These are phyloP conservation scores for Teunomyces gatunensis DNA, from an alignment of 805 yeast species.

Conservation along the genomic window DNA sequence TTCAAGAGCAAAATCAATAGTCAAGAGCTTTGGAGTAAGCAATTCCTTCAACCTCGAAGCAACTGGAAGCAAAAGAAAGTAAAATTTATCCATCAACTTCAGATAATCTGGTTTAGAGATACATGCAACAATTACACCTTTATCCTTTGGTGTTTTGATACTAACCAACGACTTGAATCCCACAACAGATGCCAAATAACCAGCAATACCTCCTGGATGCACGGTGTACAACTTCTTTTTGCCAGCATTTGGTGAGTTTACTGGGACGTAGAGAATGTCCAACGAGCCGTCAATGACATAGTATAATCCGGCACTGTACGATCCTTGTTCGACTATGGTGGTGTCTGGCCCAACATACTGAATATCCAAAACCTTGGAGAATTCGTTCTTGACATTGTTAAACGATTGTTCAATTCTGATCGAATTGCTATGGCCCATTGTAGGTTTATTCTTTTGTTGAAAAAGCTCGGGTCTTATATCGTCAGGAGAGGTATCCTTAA, in stretches of 20 bases:
- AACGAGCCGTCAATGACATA: conserved; percentile 78
- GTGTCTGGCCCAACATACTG: conserved; percentile 52
- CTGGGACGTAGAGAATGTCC: conserved; percentile 49
- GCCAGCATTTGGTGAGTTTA: conserved; percentile 14
- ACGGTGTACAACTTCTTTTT: conserved; percentile 53
- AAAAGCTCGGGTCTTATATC: neutral
- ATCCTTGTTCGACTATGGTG: conserved; percentile 60
- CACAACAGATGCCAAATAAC: conserved; percentile 76
- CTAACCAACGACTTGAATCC: conserved; percentile 78
- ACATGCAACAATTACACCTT: conserved; percentile 62
- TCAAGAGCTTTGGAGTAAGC: conserved; percentile 62
- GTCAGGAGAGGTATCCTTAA: conserved; percentile 17
- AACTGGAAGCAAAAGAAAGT: conserved; percentile 70
- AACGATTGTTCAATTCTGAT: conserved; percentile 35
- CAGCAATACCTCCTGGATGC: conserved; percentile 79
- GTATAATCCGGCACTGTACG: conserved; percentile 69
- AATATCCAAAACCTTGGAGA: conserved; percentile 60
- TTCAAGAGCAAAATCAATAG: conserved; percentile 88
- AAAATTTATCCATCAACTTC: conserved; percentile 68
- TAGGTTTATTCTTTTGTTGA: neutral
- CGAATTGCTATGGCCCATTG: neutral
- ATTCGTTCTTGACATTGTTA: conserved; percentile 52
- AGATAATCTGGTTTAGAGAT: conserved; percentile 63
- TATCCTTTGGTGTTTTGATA: conserved; percentile 58
- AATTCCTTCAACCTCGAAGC: conserved; percentile 72